Percentiles rank a stretch among this genome's conserved stretches.
Conservation (phyloP, 1,139 yeast genomes). For the Pichia sp. region DNA sequence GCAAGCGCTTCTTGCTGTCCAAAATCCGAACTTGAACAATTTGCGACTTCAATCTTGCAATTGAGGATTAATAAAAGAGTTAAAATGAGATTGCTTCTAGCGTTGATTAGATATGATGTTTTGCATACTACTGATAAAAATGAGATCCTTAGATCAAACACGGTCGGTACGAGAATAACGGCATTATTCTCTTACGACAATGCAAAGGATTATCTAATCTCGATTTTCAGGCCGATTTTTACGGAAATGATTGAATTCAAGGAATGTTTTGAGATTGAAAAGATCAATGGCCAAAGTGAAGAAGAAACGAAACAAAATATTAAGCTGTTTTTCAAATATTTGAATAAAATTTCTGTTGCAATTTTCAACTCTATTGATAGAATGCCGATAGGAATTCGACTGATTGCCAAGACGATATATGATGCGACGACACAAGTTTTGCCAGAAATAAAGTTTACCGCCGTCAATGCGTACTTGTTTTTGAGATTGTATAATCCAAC, state of each 20-base stretch:
- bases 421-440: conserved; percentile 55
- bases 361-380: conserved; percentile 47
- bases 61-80: conserved; percentile 47
- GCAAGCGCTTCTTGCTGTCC: conserved; percentile 39
- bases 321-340: conserved; percentile 45
- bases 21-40: conserved; percentile 61
- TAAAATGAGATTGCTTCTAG: conserved; percentile 47
- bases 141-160: conserved; percentile 72
- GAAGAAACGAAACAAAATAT: conserved; percentile 34
- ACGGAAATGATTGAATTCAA: conserved; percentile 41
- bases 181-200: conserved; percentile 62
- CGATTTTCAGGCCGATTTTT: conserved; percentile 48
- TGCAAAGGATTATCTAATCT: conserved; percentile 51
- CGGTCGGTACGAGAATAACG: conserved; percentile 71
- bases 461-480: conserved; percentile 85
- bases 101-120: conserved; percentile 57
- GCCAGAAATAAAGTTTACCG: conserved; percentile 59
- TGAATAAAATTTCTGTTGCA: conserved; percentile 51
- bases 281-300: conserved; percentile 31
- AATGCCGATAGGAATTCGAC: conserved; percentile 68
- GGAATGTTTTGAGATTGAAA: conserved; percentile 63
- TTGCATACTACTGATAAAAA: conserved; percentile 50
- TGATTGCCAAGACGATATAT: conserved; percentile 67
- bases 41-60: conserved; percentile 64
- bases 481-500: conserved; percentile 87